Evolutionary conservation across 75 land plant species (phyloP).

Genomic region (Pinus albicaulis): DNA sequence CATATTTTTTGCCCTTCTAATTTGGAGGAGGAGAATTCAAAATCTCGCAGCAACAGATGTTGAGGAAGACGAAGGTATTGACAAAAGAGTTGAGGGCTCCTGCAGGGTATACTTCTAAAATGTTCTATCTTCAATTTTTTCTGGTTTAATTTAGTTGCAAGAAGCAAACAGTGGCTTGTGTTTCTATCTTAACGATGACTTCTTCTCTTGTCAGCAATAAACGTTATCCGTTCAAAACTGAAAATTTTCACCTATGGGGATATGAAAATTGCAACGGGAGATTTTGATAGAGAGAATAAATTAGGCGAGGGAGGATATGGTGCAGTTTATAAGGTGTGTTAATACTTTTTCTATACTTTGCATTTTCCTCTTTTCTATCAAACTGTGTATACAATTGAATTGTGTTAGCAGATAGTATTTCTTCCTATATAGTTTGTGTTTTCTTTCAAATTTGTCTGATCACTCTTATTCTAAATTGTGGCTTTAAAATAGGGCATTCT

Average conservation of each 20-base stretch:
- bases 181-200: background rate
- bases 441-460: too few species aligned
- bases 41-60: background rate
- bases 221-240: conserved; percentile 25
- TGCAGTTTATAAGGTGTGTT: conserved; percentile 28
- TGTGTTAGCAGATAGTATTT: background rate
- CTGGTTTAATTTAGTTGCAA: conserved; percentile 2
- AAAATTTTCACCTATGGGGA: conserved; percentile 40
- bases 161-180: background rate
- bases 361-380: background rate
- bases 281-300: conserved; percentile 20
- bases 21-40: conserved; percentile 1
- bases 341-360: background rate
- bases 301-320: conserved; percentile 26
- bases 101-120: background rate
- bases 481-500: conserved; percentile 14
- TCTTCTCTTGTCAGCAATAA: conserved; percentile 25
- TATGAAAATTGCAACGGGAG: conserved; percentile 18
- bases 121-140: background rate
- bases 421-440: background rate
- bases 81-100: background rate
- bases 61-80: conserved; percentile 32
- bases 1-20: conserved; percentile 8
- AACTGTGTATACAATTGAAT: too few species aligned
- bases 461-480: background rate